Conservation (phyloP, 768 basidiomycete species). For the Pleurotus platypus region DNA sequence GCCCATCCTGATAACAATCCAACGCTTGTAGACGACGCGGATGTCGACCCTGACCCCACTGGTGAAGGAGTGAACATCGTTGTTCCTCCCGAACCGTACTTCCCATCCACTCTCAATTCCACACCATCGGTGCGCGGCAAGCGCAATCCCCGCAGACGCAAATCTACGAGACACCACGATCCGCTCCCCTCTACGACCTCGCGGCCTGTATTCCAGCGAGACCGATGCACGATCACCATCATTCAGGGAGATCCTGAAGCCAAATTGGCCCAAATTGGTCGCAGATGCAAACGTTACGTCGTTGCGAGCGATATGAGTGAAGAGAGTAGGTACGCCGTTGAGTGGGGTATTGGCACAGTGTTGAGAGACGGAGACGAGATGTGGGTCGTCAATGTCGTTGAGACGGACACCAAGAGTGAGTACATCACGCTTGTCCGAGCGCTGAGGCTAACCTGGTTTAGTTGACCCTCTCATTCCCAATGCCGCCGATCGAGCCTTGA, state of each 20-base stretch:
- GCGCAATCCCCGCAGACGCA: constrained; percentile 52
- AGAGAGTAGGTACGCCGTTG: constrained; percentile 91
- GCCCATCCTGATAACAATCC: neutral
- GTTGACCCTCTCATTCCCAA: constrained; percentile 72
- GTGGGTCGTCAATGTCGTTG: constrained; percentile 87
- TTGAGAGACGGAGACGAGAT: constrained; percentile 92
- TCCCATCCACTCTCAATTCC: constrained; percentile 65
- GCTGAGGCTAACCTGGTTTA: constrained; percentile 18
- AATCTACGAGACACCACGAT: constrained; percentile 60
- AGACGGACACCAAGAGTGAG: constrained; percentile 87
- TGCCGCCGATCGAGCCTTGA: constrained; percentile 69
- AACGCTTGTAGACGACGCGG: constrained; percentile 36
- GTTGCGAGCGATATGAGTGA: constrained; percentile 95
- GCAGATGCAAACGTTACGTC: constrained; percentile 70
- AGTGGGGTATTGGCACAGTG: constrained; percentile 98
- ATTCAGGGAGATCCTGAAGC: constrained; percentile 79
- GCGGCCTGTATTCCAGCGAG: constrained; percentile 83
- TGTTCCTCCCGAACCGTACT: constrained; percentile 80
- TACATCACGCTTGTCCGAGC: constrained; percentile 5
- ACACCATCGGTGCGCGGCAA: constrained; percentile 33
- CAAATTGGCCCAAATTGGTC: constrained; percentile 36
- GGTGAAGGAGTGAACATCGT: constrained; percentile 93
- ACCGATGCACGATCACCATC: constrained; percentile 87
- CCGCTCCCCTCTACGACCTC: constrained; percentile 63
- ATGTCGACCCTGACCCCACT: constrained; percentile 72